Conservation (phyloP, 2,329 filamentous ascomycete genomes). For the Triangularia setosa region DNA sequence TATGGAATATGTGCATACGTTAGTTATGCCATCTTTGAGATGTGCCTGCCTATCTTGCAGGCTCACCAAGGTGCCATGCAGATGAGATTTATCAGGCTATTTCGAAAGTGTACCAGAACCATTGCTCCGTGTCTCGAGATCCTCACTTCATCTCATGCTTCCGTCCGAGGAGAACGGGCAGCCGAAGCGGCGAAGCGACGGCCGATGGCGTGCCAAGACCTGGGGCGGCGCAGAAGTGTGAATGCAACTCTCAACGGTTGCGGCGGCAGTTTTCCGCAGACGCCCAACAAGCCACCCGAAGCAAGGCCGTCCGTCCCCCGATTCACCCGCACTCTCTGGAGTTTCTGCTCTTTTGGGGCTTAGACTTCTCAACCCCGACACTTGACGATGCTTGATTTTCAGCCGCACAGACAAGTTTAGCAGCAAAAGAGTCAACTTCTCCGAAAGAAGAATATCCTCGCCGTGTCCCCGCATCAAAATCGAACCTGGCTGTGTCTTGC, state of each 20-base stretch:
- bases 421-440: conserved; percentile 10
- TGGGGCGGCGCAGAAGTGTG: conserved; percentile 1
- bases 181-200: background rate
- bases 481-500: conserved; percentile 11
- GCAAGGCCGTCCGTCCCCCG: conserved; percentile 4
- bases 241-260: conserved; percentile 20
- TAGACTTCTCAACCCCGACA: conserved; percentile 13
- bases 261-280: conserved; percentile 14
- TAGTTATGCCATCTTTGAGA: background rate
- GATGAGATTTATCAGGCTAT: background rate
- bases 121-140: background rate
- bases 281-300: conserved; percentile 2
- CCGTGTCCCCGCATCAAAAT: conserved; percentile 15
- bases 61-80: background rate
- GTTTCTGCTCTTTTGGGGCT: conserved; percentile 12
- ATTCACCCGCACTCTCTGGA: background rate
- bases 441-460: conserved; percentile 16
- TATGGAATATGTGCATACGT: background rate
- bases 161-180: background rate
- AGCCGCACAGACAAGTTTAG: conserved; percentile 27
- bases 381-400: conserved; percentile 15
- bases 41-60: background rate
- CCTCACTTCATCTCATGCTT: background rate
- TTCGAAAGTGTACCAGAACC: background rate
- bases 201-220: conserved; percentile 23